Conservation (phyloP, 78 protist genomes). For the Capsaspora owczarzaki region DNA sequence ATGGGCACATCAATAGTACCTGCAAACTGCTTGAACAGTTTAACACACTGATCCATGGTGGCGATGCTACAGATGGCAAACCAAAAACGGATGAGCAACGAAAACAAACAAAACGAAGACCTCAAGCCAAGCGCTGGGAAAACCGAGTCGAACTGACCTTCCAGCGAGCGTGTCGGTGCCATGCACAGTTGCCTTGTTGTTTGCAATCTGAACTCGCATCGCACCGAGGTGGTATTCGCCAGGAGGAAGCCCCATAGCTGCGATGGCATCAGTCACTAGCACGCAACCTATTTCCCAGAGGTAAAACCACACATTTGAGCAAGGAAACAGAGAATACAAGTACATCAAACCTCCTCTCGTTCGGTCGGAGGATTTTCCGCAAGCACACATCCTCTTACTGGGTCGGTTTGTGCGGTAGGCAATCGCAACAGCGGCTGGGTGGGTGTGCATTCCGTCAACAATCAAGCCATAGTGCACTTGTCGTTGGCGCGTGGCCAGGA, state of each 20-base stretch:
- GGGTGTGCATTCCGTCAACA: conserved; percentile 1
- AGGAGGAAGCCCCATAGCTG: conserved; percentile 24
- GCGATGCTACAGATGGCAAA: neutral
- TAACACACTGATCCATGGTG: neutral
- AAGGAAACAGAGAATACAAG: neutral
- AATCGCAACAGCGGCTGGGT: neutral
- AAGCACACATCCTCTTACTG: neutral
- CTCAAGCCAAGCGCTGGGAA: neutral
- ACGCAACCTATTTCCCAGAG: neutral
- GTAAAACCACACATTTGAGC: neutral
- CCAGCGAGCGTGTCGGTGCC: conserved; percentile 3
- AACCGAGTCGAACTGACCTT: neutral
- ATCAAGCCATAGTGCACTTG: neutral
- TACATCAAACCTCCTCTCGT: neutral
- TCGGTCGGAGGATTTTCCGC: neutral
- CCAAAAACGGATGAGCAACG: no score
- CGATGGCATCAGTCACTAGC: conserved; percentile 23
- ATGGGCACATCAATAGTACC: no score
- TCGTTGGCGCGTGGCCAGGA: neutral
- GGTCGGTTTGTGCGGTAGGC: neutral
- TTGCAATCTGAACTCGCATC: neutral
- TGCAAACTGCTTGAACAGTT: neutral
- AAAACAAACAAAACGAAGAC: neutral
- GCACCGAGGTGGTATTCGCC: conserved; percentile 18
- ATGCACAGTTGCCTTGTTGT: neutral